A percentile compares a stretch with the other conserved stretches of the same genome.
These are phyloP conservation scores for Betula pendula DNA, from an alignment of 306 rosid genomes.

Conservation along the genomic window DNA sequence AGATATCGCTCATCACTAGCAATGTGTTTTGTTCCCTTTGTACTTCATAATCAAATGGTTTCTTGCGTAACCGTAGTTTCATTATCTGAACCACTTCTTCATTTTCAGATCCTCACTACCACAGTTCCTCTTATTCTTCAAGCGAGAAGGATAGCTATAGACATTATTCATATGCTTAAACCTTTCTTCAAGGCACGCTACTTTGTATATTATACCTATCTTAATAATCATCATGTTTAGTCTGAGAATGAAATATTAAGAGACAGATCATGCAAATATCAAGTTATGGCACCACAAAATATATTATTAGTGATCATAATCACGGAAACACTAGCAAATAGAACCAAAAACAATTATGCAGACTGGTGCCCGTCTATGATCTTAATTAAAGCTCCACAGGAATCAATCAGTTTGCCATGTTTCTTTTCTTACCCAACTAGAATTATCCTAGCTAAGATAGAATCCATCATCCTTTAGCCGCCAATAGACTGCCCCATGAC, in stretches of 20 bases:
- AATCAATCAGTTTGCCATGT: constrained; percentile 16
- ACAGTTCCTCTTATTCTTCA: too few relatives aligned
- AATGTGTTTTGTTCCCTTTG: constrained; percentile 29
- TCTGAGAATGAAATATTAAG: too few relatives aligned
- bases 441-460: constrained; percentile 30
- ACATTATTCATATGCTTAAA: too few relatives aligned
- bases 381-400: background rate
- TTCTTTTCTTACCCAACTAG: constrained; percentile 18
- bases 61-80: too few relatives aligned
- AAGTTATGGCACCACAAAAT: background rate
- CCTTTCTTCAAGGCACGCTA: too few relatives aligned
- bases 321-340: background rate
- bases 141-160: too few relatives aligned
- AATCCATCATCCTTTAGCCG: constrained; percentile 19
- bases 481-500: constrained; percentile 12
- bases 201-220: too few relatives aligned
- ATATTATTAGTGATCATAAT: background rate
- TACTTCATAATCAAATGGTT: too few relatives aligned
- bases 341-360: background rate
- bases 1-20: constrained; percentile 76
- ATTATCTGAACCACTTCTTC: too few relatives aligned
- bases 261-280: background rate
- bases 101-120: too few relatives aligned
- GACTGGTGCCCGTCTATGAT: background rate
- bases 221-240: too few relatives aligned